phyloP scores from a whole-genome alignment of 257 asterid species.

The Plantago major region DNA sequence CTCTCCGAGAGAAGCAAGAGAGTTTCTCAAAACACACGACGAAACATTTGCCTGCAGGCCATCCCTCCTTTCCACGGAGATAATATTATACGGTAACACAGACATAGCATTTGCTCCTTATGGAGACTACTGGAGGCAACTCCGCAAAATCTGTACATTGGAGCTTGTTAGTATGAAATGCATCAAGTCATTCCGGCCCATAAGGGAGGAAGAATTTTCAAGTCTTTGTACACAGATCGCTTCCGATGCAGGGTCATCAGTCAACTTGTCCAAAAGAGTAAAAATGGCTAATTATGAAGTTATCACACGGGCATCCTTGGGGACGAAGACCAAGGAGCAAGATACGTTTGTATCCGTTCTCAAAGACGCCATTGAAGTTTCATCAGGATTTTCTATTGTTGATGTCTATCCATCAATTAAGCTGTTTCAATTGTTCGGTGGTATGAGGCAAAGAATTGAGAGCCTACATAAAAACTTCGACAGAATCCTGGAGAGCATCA shows the following conservation, averaged over 20 bases:
- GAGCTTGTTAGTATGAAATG: slow-evolving; percentile 25
- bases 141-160: slow-evolving; percentile 21
- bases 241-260: slow-evolving; percentile 7
- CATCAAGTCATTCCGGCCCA: slow-evolving; percentile 14
- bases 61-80: slow-evolving; percentile 2
- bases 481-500: slow-evolving; percentile 19
- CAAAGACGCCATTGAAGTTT: slow-evolving; percentile 1
- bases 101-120: slow-evolving; percentile 22
- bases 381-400: slow-evolving; percentile 15
- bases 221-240: slow-evolving; percentile 16
- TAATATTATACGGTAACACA: slow-evolving; percentile 5
- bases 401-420: slow-evolving; percentile 23
- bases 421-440: slow-evolving; percentile 13
- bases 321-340: slow-evolving; percentile 18
- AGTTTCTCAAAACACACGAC: slow-evolving; percentile 29
- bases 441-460: slow-evolving; percentile 14
- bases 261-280: slow-evolving; percentile 22
- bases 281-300: background rate
- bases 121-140: slow-evolving; percentile 33
- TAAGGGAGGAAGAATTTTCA: slow-evolving; percentile 20
- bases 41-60: slow-evolving; percentile 20
- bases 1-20: slow-evolving; percentile 19
- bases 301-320: slow-evolving; percentile 24
- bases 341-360: slow-evolving; percentile 4
- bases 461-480: slow-evolving; percentile 18